Percentiles rank a stretch among this genome's conserved stretches.
These are phyloP conservation scores for Flaveria floridana DNA, from an alignment of 140 eudicot species.

Conservation along the genomic window DNA sequence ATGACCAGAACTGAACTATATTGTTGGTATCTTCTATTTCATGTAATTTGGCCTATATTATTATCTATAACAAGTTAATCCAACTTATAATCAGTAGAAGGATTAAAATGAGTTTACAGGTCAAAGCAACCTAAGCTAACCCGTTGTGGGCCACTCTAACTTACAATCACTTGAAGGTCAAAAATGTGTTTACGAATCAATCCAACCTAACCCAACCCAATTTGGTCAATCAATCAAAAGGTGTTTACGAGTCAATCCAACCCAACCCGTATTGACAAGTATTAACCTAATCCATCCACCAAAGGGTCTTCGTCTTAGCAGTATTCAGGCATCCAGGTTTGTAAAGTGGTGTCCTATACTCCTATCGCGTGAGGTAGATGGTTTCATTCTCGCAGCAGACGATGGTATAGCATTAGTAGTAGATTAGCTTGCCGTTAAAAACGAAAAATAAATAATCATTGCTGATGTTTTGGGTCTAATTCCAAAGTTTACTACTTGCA, in stretches of 20 bases:
- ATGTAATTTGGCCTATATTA: background rate
- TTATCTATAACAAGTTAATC: background rate
- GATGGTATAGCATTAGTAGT: too few species aligned
- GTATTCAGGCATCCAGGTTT: too few species aligned
- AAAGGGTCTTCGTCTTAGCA: too few species aligned
- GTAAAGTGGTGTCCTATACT: too few species aligned
- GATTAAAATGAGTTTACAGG: background rate
- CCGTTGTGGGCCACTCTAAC: too few species aligned
- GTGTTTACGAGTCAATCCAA: background rate
- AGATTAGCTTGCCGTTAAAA: too few species aligned
- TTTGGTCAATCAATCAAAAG: background rate
- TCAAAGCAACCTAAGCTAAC: background rate
- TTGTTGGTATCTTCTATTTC: background rate
- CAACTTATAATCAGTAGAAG: background rate
- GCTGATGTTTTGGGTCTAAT: conserved; percentile 5
- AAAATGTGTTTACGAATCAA: background rate
- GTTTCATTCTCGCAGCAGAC: too few species aligned
- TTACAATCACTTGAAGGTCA: background rate
- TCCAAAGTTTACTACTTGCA: conserved; percentile 27
- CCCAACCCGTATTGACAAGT: background rate
- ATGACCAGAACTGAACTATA: background rate
- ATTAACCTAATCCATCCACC: background rate
- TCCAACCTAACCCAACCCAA: background rate
- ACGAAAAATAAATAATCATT: too few species aligned
- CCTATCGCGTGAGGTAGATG: too few species aligned